These are phyloP conservation scores for Hymenoscyphus linearis DNA, from an alignment of 2,329 filamentous ascomycete species.

Conservation along the genomic window DNA sequence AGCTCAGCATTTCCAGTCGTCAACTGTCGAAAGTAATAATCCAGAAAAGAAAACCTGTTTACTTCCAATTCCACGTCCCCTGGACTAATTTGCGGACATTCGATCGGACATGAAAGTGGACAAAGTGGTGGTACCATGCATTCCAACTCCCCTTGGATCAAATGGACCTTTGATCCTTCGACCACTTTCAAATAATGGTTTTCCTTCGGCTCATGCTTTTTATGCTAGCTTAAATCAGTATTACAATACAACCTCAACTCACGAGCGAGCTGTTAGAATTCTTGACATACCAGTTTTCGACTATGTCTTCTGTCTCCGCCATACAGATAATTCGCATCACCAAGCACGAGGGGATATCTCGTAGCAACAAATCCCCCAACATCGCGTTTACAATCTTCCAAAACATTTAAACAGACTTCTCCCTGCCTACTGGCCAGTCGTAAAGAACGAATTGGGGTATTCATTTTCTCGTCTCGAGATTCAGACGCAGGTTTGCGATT, in stretches of 20 bases:
- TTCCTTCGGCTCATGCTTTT: neutral
- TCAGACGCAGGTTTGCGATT: no score
- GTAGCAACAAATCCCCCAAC: no score
- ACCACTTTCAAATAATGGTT: neutral
- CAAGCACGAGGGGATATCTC: no score
- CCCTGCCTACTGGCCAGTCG: no score
- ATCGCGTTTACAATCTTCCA: no score
- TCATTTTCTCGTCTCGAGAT: no score
- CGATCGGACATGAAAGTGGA: neutral
- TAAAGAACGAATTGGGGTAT: no score
- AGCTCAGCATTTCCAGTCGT: neutral
- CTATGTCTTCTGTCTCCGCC: neutral
- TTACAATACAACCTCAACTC: neutral
- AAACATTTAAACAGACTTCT: no score
- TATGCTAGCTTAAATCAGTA: neutral
- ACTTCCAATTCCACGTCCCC: no score
- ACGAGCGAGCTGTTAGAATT: neutral
- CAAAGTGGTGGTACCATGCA: neutral
- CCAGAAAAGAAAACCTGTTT: no score
- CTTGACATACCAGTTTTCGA: neutral
- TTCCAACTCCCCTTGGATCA: neutral
- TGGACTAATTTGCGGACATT: no score
- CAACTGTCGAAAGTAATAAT: neutral
- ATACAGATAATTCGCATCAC: no score
- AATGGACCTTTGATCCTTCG: neutral